Evolutionary conservation across 345 rosid species (phyloP).

Genomic region (Bruguiera parviflora): DNA sequence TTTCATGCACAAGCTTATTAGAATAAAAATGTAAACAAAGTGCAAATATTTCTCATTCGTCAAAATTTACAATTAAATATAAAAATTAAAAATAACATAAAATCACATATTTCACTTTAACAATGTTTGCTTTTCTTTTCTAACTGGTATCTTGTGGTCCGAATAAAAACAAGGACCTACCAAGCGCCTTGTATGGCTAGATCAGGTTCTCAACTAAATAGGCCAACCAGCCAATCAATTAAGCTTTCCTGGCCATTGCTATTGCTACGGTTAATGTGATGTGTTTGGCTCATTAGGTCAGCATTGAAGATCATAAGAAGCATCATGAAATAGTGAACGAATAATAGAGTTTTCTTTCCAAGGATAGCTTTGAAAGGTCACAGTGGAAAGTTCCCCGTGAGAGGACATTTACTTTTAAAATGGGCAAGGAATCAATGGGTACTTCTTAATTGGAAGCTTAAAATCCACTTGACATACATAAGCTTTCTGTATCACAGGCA

Average conservation of each 20-base stretch:
- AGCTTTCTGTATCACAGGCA: background rate
- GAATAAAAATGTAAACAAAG: too few species aligned
- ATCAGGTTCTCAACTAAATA: background rate
- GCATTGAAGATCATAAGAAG: conserved; percentile 2
- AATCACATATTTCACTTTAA: background rate
- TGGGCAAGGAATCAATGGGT: conserved; percentile 1
- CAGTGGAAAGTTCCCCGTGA: background rate
- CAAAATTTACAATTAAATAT: background rate
- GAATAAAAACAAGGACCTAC: background rate
- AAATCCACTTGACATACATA: background rate
- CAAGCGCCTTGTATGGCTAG: background rate
- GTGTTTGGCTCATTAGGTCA: conserved; percentile 6
- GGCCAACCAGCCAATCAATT: background rate
- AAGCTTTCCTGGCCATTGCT: background rate
- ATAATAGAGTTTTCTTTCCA: background rate
- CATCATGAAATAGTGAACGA: conserved; percentile 7
- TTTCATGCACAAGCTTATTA: too few species aligned
- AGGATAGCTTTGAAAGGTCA: background rate
- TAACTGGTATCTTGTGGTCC: background rate
- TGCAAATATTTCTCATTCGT: too few species aligned
- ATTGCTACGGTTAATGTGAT: background rate
- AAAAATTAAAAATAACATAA: background rate
- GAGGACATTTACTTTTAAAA: conserved; percentile 2
- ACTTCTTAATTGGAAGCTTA: background rate
- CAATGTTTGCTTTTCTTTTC: too few species aligned